These are phyloP conservation scores for Lactarius sanguifluus DNA, from an alignment of 768 basidiomycete species.

Conservation along the genomic window DNA sequence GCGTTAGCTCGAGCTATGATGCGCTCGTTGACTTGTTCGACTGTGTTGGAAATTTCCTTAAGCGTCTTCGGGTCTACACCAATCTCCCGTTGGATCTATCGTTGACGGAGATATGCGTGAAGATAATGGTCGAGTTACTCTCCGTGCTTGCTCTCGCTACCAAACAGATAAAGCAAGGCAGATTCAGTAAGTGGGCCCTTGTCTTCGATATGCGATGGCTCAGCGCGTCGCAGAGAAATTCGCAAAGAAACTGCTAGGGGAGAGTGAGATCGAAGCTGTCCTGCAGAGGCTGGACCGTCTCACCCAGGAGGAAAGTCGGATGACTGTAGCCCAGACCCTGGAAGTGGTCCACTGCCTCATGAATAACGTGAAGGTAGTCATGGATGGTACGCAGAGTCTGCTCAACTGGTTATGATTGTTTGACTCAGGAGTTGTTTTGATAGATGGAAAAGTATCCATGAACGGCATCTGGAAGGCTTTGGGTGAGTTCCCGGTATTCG, in stretches of 20 bases:
- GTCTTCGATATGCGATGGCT: not conserved
- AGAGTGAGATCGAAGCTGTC: conserved; percentile 11
- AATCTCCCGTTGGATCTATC: not conserved
- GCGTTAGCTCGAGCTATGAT: not conserved
- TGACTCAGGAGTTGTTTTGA: no score
- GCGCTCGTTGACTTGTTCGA: no score
- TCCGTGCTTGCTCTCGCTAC: no score
- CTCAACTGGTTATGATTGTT: not conserved
- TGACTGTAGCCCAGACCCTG: conserved; percentile 1
- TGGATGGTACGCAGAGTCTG: conserved; percentile 5
- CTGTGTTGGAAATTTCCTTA: no score
- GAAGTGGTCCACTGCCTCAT: conserved; percentile 4
- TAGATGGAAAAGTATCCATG: no score
- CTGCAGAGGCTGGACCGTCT: conserved; percentile 12
- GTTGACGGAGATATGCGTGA: not conserved
- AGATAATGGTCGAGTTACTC: no score
- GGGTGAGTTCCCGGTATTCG: no score
- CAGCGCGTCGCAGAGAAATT: conserved; percentile 6
- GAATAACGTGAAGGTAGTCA: conserved; percentile 5
- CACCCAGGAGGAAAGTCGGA: conserved; percentile 8
- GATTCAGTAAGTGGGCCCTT: not conserved
- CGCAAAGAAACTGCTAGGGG: conserved; percentile 3
- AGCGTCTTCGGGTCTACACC: not conserved
- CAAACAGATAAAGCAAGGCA: no score
- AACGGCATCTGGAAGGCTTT: no score